phyloP scores from a whole-genome alignment of 2,329 filamentous ascomycete species.

The Clathrospora elynae region DNA sequence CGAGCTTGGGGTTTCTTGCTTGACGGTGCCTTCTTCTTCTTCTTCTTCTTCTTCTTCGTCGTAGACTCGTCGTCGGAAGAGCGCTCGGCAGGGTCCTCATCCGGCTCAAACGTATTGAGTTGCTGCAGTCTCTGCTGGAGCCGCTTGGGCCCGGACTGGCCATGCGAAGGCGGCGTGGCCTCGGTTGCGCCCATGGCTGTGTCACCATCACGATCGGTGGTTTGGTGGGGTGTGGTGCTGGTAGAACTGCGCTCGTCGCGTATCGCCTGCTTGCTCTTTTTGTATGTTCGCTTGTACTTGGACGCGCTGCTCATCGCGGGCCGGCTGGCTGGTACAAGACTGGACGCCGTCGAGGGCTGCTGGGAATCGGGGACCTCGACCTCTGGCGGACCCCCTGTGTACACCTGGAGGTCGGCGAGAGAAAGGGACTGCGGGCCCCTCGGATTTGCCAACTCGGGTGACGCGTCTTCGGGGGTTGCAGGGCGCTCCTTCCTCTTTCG shows the following conservation, averaged over 20 bases:
- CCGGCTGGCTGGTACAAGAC: slow-evolving; percentile 11
- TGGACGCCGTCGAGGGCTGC: too few species aligned
- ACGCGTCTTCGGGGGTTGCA: background rate
- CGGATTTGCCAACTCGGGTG: background rate
- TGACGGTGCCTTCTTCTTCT: background rate
- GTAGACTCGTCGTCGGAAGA: background rate
- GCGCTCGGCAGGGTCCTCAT: background rate
- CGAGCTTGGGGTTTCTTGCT: background rate
- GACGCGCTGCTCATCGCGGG: background rate
- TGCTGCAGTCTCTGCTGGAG: too few species aligned
- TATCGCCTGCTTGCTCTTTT: slow-evolving; percentile 5
- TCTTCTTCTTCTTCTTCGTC: background rate
- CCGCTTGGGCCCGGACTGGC: background rate
- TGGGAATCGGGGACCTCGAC: slow-evolving; percentile 25
- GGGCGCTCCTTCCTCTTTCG: slow-evolving; percentile 3
- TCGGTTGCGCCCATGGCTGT: background rate
- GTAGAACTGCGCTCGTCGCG: background rate
- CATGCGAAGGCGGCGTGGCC: background rate
- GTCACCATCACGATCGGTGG: background rate
- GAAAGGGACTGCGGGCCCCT: slow-evolving; percentile 5
- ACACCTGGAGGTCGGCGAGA: slow-evolving; percentile 7
- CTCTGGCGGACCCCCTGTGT: slow-evolving; percentile 2
- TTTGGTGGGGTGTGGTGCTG: background rate
- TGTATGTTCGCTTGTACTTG: slow-evolving; percentile 12
- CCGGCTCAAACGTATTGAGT: too few species aligned